Percentiles rank a stretch among this genome's conserved stretches.
These are phyloP conservation scores for Fusarium nanum DNA, from an alignment of 2,329 filamentous ascomycete species.

Conservation along the genomic window DNA sequence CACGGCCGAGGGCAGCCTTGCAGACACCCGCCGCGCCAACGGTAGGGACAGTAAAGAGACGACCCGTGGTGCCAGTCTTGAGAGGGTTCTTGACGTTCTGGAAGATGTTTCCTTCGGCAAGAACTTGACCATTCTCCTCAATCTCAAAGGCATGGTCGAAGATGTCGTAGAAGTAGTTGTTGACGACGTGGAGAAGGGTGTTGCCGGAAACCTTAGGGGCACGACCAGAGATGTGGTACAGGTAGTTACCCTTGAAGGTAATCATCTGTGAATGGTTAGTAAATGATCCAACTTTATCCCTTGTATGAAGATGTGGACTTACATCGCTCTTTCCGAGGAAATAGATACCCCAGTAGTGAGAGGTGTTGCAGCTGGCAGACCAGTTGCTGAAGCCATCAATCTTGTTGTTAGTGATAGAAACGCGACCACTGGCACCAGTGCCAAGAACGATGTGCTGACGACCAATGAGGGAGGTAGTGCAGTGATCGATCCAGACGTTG, in stretches of 20 bases:
- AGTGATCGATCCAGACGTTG: constrained; percentile 64
- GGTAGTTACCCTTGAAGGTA: constrained; percentile 70
- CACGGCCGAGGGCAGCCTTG: constrained; percentile 58
- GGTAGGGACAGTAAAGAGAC: constrained; percentile 50
- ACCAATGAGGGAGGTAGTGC: constrained; percentile 67
- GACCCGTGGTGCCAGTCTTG: constrained; percentile 49
- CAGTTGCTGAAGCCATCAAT: constrained; percentile 66
- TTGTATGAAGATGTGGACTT: background rate
- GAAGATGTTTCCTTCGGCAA: constrained; percentile 70
- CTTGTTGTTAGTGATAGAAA: constrained; percentile 70
- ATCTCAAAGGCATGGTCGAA: constrained; percentile 69
- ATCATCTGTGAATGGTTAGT: constrained; percentile 46
- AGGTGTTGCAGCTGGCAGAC: constrained; percentile 67
- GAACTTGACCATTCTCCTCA: constrained; percentile 56
- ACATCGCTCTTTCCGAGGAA: constrained; percentile 65
- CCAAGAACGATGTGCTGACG: constrained; percentile 72
- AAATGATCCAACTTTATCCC: fast-evolving
- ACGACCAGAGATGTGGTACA: constrained; percentile 68
- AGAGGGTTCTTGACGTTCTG: constrained; percentile 61
- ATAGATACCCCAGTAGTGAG: constrained; percentile 71
- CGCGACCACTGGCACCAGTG: constrained; percentile 62
- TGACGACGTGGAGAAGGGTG: constrained; percentile 68
- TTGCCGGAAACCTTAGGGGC: constrained; percentile 68
- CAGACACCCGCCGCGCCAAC: constrained; percentile 56
- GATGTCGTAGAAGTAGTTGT: constrained; percentile 70